These are phyloP conservation scores for Rhazya stricta DNA, from an alignment of 257 asterid genomes.

Conservation along the genomic window DNA sequence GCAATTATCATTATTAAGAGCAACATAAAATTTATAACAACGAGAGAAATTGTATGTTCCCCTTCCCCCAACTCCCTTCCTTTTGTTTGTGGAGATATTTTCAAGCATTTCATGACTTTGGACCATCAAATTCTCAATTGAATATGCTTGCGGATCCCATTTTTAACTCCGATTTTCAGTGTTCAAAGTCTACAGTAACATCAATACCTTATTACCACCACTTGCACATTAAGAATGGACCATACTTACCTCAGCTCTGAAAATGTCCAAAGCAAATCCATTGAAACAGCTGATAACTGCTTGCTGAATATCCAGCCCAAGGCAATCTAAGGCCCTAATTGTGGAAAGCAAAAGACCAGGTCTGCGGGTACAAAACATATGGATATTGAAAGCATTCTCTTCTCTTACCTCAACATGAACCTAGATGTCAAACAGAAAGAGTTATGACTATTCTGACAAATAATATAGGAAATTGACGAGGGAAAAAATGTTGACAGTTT, in stretches of 20 bases:
- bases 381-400: conserved; percentile 31
- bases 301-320: conserved; percentile 32
- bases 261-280: conserved; percentile 32
- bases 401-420: conserved; percentile 32
- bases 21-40: not conserved
- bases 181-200: not conserved
- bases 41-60: not conserved
- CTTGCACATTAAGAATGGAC: not conserved
- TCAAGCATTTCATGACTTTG: not conserved
- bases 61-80: not conserved
- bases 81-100: not conserved
- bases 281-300: conserved; percentile 34
- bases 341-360: conserved; percentile 33
- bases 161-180: not conserved
- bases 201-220: not conserved
- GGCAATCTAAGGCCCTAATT: conserved; percentile 29
- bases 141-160: not conserved
- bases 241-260: conserved; percentile 30
- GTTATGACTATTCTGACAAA: not conserved
- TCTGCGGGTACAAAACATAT: conserved; percentile 34
- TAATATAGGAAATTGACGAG: not conserved
- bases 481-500: not conserved
- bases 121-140: not conserved
- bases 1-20: not conserved
- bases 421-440: conserved; percentile 8